Base-by-base conservation (phyloP, 305 asterid species). In the Rubia peregrina region DNA sequence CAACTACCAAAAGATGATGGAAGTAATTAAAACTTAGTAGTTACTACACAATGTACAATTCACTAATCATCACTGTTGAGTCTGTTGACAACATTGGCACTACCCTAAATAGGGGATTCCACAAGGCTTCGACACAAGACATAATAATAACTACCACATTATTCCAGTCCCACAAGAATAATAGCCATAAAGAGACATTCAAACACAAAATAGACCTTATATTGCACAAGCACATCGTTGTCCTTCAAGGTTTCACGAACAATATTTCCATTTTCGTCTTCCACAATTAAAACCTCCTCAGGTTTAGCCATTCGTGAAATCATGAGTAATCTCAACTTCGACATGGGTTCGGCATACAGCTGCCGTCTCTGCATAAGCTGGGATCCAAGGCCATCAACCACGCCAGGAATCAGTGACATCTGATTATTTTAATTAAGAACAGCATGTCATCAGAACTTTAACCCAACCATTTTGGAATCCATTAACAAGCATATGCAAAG, bases 231-330 rank as follows among this genome's bases (percentile, higher is more conserved):
- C 77, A 95, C 95, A 73, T 95, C 99, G 75, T 95, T 95, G 74
- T 95, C 99, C 80, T 92, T 95, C 99, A 95, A 79, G 13, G 99
- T 95, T 81, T 95, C 99, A 75, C 98, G 97, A 74, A 95, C 99
- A 73, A 95, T 95, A 81, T 95, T 95, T 73, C 99, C 99, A 86
- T 95, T 95, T 80, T 95, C 99, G 78, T 95, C 99, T 80, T 95
- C 98, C 63, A 95, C 96, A 68, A 95, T 87, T 67, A 95, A 87
- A 80, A 95, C 99, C 76, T 95, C 99, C 86, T 92, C 99, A 19
- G 98, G 99, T 84, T 95, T 95, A 17, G 99, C 99, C 99, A 95
- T 95, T 77, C 76, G 36, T 3, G 36, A 30, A 30, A 30, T 30
- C 36, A 30, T 30, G 36, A 30, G 36, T 30, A 30, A 30, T 30